These are phyloP conservation scores for Fraxinus ornus DNA, from an alignment of 305 asterid genomes.

Conservation along the genomic window DNA sequence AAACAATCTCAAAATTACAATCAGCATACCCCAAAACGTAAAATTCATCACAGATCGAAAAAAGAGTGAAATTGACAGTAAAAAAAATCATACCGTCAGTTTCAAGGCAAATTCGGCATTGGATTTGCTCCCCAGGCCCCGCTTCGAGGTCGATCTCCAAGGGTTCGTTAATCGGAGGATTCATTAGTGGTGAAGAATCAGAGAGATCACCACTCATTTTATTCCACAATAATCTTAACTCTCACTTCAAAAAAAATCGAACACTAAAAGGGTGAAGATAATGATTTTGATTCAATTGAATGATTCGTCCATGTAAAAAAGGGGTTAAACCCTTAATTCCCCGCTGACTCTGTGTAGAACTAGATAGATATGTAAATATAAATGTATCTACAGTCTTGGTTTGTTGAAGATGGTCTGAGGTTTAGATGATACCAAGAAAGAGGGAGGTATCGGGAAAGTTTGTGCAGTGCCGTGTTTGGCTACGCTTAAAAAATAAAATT, in stretches of 20 bases:
- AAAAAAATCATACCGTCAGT: constrained; percentile 4
- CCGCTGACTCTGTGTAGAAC: neutral
- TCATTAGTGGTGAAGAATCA: constrained; percentile 13
- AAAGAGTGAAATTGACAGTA: neutral
- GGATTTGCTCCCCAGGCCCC: constrained; percentile 7
- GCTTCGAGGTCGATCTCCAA: constrained; percentile 17
- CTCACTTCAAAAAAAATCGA: neutral
- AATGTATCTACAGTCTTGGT: neutral
- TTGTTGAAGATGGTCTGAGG: neutral
- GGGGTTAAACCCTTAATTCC: neutral
- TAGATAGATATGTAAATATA: neutral
- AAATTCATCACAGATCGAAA: neutral
- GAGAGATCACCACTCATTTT: neutral
- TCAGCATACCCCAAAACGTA: neutral
- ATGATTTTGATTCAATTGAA: neutral
- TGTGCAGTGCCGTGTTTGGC: neutral
- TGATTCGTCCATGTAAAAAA: neutral
- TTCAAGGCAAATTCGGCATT: constrained; percentile 25
- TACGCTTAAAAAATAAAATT: neutral
- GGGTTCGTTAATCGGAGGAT: constrained; percentile 9
- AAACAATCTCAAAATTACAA: neutral
- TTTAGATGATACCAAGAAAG: neutral
- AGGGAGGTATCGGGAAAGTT: neutral
- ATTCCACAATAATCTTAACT: neutral
- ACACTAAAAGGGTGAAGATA: neutral